phyloP scores from a whole-genome alignment of 768 basidiomycete genomes.

The Gyrodon lividus region DNA sequence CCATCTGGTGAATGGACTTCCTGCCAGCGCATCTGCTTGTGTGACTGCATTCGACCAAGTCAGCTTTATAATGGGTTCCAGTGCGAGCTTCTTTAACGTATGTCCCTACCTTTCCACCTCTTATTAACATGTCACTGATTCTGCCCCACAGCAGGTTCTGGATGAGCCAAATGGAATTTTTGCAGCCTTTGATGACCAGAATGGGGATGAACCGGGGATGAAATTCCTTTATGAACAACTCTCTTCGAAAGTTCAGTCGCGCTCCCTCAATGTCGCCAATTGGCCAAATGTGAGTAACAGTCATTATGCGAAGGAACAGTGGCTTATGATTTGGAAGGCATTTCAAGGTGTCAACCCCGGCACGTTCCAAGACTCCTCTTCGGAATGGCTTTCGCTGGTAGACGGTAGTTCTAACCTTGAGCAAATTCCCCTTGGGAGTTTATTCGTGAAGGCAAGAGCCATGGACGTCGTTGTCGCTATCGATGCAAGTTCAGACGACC shows the following conservation, averaged over 20 bases:
- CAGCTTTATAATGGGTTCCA: constrained; percentile 73
- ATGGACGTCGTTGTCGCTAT: constrained; percentile 77
- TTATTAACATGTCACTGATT: not conserved
- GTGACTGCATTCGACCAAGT: constrained; percentile 74
- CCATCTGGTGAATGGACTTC: constrained; percentile 53
- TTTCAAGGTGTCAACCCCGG: constrained; percentile 48
- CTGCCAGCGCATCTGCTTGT: constrained; percentile 57
- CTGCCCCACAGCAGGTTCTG: constrained; percentile 44
- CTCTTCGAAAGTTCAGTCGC: constrained; percentile 42
- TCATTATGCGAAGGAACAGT: not conserved
- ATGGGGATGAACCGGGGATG: constrained; percentile 37
- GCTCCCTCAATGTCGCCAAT: constrained; percentile 60
- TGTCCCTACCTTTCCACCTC: constrained; percentile 5
- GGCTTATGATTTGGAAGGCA: constrained; percentile 32
- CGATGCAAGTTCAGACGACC: constrained; percentile 63
- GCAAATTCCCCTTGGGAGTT: constrained; percentile 67
- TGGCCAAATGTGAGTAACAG: constrained; percentile 56
- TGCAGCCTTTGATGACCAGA: constrained; percentile 34
- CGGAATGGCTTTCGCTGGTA: constrained; percentile 58
- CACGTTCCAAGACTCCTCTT: constrained; percentile 54
- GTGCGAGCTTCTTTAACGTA: constrained; percentile 68
- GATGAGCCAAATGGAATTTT: constrained; percentile 43
- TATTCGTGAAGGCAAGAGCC: constrained; percentile 65
- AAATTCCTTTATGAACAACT: constrained; percentile 51
- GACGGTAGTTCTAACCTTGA: constrained; percentile 72